phyloP scores from a whole-genome alignment of 2,329 filamentous ascomycete genomes.

The Bretziella fagacearum region DNA sequence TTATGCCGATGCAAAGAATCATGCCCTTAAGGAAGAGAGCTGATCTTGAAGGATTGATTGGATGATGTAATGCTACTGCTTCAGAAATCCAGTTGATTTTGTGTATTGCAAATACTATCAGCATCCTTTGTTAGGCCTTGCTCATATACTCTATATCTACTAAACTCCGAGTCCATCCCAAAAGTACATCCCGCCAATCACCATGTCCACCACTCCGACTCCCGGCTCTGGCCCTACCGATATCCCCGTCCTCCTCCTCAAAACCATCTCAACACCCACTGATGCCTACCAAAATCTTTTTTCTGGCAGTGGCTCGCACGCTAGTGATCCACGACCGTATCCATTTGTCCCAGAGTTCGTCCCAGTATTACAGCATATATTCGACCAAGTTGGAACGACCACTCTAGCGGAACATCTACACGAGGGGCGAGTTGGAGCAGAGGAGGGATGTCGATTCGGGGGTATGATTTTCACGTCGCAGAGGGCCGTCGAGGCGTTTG shows the following conservation, averaged over 20 bases:
- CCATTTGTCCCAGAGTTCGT: conserved; percentile 51
- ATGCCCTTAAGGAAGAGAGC: background rate
- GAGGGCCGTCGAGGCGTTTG: conserved; percentile 64
- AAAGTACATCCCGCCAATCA: too few relatives aligned
- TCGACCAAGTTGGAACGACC: conserved; percentile 41
- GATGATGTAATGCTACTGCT: too few relatives aligned
- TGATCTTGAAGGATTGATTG: background rate
- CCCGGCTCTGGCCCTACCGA: background rate
- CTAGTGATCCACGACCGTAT: background rate
- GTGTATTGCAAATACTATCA: too few relatives aligned
- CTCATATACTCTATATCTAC: too few relatives aligned
- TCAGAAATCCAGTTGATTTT: too few relatives aligned
- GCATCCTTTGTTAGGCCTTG: background rate
- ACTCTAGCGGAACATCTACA: conserved; percentile 35
- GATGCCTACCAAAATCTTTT: conserved; percentile 61
- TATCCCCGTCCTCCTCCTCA: conserved; percentile 54
- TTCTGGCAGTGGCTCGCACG: conserved; percentile 22
- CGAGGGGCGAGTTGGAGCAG: conserved; percentile 24
- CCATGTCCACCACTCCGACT: background rate
- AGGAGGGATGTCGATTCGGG: conserved; percentile 34
- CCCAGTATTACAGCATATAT: conserved; percentile 57
- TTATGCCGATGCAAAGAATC: background rate
- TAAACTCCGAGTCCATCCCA: too few relatives aligned
- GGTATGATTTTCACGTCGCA: conserved; percentile 77
- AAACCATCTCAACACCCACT: conserved; percentile 54